A percentile compares a stretch with the other conserved stretches of the same genome.
Evolutionary conservation across 441 rosid genomes (phyloP).

Genomic region (Erodium texanum): DNA sequence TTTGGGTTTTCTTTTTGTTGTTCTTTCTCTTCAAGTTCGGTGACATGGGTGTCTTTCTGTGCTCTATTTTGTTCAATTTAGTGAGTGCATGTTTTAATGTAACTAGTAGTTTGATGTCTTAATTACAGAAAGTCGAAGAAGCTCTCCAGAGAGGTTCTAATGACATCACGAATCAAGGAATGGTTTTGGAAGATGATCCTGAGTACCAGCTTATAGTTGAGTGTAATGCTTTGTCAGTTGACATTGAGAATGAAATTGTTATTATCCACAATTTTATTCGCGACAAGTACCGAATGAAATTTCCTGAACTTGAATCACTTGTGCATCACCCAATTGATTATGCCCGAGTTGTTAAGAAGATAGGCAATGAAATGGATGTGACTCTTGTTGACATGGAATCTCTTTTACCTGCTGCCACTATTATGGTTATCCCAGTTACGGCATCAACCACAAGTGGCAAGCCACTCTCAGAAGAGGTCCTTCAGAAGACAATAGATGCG

Average conservation of each 20-base stretch:
- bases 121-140: conserved; percentile 64
- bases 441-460: conserved; percentile 83
- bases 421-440: conserved; percentile 90
- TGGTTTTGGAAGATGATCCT: conserved; percentile 80
- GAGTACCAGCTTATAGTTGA: conserved; percentile 85
- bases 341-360: conserved; percentile 82
- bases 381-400: conserved; percentile 75
- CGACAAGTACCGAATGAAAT: conserved; percentile 70
- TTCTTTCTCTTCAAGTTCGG: no score
- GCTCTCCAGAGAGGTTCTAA: conserved; percentile 56
- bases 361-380: conserved; percentile 75
- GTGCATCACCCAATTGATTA: conserved; percentile 87
- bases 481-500: conserved; percentile 68
- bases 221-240: conserved; percentile 77
- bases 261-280: conserved; percentile 84
- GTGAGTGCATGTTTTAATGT: background rate
- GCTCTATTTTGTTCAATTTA: background rate
- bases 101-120: conserved; percentile 10
- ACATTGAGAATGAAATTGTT: conserved; percentile 74
- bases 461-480: conserved; percentile 69
- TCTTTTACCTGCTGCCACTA: conserved; percentile 70
- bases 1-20: background rate
- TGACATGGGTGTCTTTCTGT: background rate
- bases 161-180: conserved; percentile 40
- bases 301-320: conserved; percentile 83